Percentiles rank a stretch among this genome's conserved stretches.
phyloP scores from a whole-genome alignment of 1,139 yeast genomes.

The Kurtzmaniella quercitrusa region DNA sequence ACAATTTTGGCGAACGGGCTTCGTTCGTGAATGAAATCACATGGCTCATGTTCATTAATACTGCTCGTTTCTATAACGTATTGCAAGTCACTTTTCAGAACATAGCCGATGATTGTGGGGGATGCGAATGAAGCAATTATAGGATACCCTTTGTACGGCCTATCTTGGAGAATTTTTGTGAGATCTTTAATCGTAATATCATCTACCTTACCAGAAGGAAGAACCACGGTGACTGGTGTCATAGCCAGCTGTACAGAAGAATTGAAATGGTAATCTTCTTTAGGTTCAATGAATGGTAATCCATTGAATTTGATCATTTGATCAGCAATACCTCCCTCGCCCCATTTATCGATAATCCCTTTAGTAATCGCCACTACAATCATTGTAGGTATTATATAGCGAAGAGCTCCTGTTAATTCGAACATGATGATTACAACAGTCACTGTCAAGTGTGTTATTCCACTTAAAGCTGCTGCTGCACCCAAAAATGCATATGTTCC shows the following conservation, averaged over 20 bases:
- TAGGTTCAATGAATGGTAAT: conserved; percentile 75
- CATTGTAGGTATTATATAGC: conserved; percentile 92
- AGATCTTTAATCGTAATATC: conserved; percentile 32
- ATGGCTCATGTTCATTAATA: conserved; percentile 8
- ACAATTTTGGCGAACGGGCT: conserved; percentile 43
- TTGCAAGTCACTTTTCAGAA: conserved; percentile 32
- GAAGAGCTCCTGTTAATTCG: conserved; percentile 90
- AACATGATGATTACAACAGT: conserved; percentile 95
- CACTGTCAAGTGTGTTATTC: conserved; percentile 87
- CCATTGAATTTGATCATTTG: conserved; percentile 91
- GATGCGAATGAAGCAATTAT: conserved; percentile 31
- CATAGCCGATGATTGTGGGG: conserved; percentile 35
- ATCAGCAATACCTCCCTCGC: conserved; percentile 88
- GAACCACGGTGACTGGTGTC: conserved; percentile 50
- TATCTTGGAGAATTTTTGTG: conserved; percentile 31
- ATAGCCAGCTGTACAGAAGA: conserved; percentile 61
- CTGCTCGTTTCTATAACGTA: conserved; percentile 16
- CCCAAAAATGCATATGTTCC: conserved; percentile 97
- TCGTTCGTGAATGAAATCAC: conserved; percentile 11
- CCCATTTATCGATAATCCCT: conserved; percentile 69
- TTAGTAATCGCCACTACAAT: conserved; percentile 92
- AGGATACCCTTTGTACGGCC: conserved; percentile 55
- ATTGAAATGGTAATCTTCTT: conserved; percentile 60
- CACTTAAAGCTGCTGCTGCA: conserved; percentile 93
- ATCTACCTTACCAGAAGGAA: conserved; percentile 37